Percentiles rank a stretch among this genome's conserved stretches.
Conservation (phyloP, 768 basidiomycete species). For the Tricholoma hemisulphureum region DNA sequence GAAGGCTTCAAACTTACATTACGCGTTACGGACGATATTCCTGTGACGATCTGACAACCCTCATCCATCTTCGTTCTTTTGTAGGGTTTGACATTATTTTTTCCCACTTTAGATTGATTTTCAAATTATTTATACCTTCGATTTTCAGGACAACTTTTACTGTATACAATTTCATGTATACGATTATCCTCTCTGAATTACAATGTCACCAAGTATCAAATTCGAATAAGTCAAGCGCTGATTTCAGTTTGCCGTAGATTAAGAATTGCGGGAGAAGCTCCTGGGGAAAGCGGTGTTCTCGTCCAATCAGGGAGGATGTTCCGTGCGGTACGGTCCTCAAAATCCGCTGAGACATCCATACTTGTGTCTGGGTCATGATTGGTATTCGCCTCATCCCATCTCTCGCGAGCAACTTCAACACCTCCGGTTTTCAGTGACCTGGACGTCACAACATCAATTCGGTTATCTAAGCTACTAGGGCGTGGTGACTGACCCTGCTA, state of each 20-base stretch:
- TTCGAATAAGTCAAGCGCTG: constrained; percentile 14
- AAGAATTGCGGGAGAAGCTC: constrained; percentile 57
- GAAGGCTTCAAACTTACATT: constrained; percentile 56
- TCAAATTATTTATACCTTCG: constrained; percentile 1
- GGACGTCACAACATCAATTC: constrained; percentile 7
- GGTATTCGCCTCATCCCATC: constrained; percentile 74
- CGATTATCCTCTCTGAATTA: not conserved
- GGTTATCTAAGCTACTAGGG: not conserved
- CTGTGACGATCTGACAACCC: constrained; percentile 1
- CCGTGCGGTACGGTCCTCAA: constrained; percentile 31
- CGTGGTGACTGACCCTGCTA: constrained; percentile 73
- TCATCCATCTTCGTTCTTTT: not conserved
- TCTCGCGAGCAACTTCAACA: constrained; percentile 75
- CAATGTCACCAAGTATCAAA: constrained; percentile 5
- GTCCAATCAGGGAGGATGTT: constrained; percentile 83
- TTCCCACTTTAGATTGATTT: not conserved
- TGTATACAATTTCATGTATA: not conserved
- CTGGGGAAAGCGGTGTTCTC: constrained; percentile 54
- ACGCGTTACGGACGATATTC: constrained; percentile 45
- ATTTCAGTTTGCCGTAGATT: constrained; percentile 18
- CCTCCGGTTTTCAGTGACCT: constrained; percentile 88
- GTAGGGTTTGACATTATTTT: not conserved
- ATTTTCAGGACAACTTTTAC: not conserved
- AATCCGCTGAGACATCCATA: constrained; percentile 38
- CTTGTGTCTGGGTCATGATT: constrained; percentile 43